Evolutionary conservation across 2,329 filamentous ascomycete genomes (phyloP).

Genomic region (Aspergillus sp.): DNA sequence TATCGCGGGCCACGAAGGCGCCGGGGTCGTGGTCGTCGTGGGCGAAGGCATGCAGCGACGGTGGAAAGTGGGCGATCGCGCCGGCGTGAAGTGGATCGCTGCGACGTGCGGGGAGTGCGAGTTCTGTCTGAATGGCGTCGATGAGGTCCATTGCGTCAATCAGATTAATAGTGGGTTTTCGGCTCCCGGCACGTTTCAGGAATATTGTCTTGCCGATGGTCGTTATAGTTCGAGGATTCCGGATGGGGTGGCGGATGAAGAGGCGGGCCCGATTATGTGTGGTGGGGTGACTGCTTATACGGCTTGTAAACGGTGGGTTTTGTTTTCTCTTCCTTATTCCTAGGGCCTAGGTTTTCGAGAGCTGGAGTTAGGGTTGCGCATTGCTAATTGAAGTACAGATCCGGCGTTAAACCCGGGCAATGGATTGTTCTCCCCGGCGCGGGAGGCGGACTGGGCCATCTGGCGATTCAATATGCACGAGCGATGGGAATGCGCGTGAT

Average conservation of each 20-base stretch:
- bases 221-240: conserved; percentile 19
- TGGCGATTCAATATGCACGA: conserved; percentile 83
- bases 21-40: conserved; percentile 40
- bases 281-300: conserved; percentile 24
- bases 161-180: conserved; percentile 18
- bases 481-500: conserved; percentile 83
- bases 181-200: conserved; percentile 19
- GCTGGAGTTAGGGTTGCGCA: no score
- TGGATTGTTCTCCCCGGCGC: conserved; percentile 30
- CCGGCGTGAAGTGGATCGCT: conserved; percentile 21
- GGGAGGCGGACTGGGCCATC: conserved; percentile 65
- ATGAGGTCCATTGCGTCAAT: conserved; percentile 18
- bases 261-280: conserved; percentile 22
- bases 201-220: conserved; percentile 19
- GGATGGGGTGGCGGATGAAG: conserved; percentile 16
- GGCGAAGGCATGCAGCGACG: conserved; percentile 25
- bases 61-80: conserved; percentile 25
- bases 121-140: conserved; percentile 15
- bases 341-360: no score
- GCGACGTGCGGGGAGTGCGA: conserved; percentile 20
- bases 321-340: background rate
- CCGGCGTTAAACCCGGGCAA: conserved; percentile 18
- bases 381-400: background rate
- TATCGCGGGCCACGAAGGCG: conserved; percentile 45
- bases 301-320: conserved; percentile 12